Conservation (phyloP, 495 filamentous ascomycete genomes). For the Penicillium odoratum region DNA sequence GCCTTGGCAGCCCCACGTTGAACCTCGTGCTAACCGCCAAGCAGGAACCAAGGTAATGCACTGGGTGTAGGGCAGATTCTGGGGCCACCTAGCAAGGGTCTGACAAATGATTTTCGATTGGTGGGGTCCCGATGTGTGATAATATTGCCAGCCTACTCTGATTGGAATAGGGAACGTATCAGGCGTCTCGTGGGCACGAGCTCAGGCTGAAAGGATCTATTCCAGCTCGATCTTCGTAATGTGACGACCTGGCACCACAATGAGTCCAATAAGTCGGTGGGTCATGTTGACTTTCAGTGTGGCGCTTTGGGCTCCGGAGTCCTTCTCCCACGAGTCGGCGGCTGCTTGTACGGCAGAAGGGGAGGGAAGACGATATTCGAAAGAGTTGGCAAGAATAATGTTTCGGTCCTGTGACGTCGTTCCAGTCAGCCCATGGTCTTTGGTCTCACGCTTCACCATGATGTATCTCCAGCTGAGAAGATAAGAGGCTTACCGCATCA, state of each 20-base stretch:
- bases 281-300: slow-evolving; percentile 68
- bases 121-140: not conserved
- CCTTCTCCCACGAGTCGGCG: slow-evolving; percentile 29
- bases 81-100: not conserved
- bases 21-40: slow-evolving; percentile 13
- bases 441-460: not conserved
- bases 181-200: slow-evolving; percentile 27
- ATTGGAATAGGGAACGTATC: slow-evolving; percentile 11
- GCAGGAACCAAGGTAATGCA: slow-evolving; percentile 11
- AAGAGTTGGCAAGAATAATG: slow-evolving; percentile 77
- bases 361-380: slow-evolving; percentile 81
- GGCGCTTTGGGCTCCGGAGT: slow-evolving; percentile 25
- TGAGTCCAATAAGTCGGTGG: slow-evolving; percentile 81
- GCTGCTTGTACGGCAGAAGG: slow-evolving; percentile 48
- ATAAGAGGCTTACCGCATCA: slow-evolving; percentile 64
- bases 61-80: slow-evolving; percentile 9
- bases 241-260: slow-evolving; percentile 84
- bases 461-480: not conserved
- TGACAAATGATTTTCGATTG: not conserved
- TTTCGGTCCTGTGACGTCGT: slow-evolving; percentile 64
- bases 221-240: slow-evolving; percentile 89
- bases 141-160: slow-evolving; percentile 7
- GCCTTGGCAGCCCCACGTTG: slow-evolving; percentile 21
- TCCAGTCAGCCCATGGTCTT: slow-evolving; percentile 6
- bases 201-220: slow-evolving; percentile 42